Conservation (phyloP, 148 eudicot genomes). For the Simmondsia chinensis region DNA sequence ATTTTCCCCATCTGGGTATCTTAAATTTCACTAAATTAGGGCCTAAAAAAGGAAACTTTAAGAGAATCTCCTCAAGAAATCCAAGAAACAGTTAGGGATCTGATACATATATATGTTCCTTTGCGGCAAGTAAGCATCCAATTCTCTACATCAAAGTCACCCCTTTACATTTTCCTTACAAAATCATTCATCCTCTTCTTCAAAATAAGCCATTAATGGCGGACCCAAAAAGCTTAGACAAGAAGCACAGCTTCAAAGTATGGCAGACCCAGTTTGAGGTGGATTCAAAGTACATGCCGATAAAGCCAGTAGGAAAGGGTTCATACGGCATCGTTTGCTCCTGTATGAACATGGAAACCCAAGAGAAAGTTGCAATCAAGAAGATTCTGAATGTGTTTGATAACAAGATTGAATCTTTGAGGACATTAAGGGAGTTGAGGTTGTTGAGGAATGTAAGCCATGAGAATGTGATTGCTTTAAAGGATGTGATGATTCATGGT, state of each 20-base stretch:
- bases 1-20: too few species aligned
- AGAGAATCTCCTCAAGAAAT: too few species aligned
- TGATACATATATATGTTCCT: too few species aligned
- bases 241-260: constrained; percentile 18
- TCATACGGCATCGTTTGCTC: constrained; percentile 39
- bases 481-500: constrained; percentile 33
- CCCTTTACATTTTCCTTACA: too few species aligned
- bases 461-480: constrained; percentile 36
- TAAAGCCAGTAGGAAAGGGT: constrained; percentile 33
- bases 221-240: too few species aligned
- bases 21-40: too few species aligned
- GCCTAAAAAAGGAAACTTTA: too few species aligned
- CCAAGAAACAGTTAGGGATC: too few species aligned
- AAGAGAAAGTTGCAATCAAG: constrained; percentile 39
- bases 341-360: constrained; percentile 23
- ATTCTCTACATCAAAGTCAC: too few species aligned
- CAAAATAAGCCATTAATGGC: too few species aligned
- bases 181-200: too few species aligned
- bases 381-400: constrained; percentile 33
- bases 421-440: constrained; percentile 28
- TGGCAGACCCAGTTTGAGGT: constrained; percentile 32
- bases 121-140: too few species aligned
- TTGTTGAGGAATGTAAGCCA: constrained; percentile 25
- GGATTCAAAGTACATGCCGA: constrained; percentile 27
- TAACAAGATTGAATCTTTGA: constrained; percentile 13